Evolutionary conservation across 1,139 yeast genomes (phyloP).

Genomic region (Insectozyma bohioensis): DNA sequence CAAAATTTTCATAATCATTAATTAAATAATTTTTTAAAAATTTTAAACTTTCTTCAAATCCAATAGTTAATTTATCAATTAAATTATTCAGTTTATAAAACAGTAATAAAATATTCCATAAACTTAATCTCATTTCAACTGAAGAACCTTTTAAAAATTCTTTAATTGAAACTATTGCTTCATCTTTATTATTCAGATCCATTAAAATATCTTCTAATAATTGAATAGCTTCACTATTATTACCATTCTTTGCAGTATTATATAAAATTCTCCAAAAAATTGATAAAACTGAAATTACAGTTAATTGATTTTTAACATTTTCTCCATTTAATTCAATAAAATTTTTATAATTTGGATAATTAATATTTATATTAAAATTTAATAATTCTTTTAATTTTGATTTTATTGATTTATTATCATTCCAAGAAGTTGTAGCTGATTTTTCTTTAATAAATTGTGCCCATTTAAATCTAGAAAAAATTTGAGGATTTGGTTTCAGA

Average conservation of each 20-base stretch:
- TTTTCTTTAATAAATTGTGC: conserved; percentile 31
- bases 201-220: conserved; percentile 57
- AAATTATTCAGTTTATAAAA: conserved; percentile 51
- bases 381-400: conserved; percentile 24
- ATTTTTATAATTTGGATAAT: conserved; percentile 49
- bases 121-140: conserved; percentile 61
- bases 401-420: conserved; percentile 29
- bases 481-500: background rate
- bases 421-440: conserved; percentile 31
- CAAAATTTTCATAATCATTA: conserved; percentile 13
- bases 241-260: conserved; percentile 32
- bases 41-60: conserved; percentile 50
- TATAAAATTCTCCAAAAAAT: conserved; percentile 61
- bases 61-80: conserved; percentile 37
- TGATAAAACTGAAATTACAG: conserved; percentile 65
- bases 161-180: conserved; percentile 48
- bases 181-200: conserved; percentile 15
- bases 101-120: conserved; percentile 75
- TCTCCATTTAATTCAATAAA: conserved; percentile 58
- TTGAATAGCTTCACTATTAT: conserved; percentile 46
- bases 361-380: conserved; percentile 14
- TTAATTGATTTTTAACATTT: conserved; percentile 59
- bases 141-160: conserved; percentile 63
- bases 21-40: conserved; percentile 26
- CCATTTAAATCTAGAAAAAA: conserved; percentile 35